Conservation (phyloP, 2,329 filamentous ascomycete genomes). For the Sphaerulina musiva region DNA sequence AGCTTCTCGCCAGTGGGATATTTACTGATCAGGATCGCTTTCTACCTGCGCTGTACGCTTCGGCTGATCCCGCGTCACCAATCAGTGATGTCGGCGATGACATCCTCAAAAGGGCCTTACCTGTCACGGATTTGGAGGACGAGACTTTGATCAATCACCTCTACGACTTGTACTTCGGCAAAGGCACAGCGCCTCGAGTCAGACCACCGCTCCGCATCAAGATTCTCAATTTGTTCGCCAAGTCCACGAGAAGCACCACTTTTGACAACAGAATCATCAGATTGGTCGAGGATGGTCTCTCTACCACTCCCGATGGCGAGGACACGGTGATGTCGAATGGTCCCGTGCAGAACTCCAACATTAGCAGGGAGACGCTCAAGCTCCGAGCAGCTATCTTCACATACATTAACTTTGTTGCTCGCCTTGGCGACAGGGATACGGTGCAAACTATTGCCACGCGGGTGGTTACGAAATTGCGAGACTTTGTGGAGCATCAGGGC, state of each 20-base stretch:
- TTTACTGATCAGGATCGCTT: conserved; percentile 81
- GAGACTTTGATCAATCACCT: conserved; percentile 55
- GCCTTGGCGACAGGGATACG: conserved; percentile 57
- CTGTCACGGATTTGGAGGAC: conserved; percentile 66
- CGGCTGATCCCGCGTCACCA: conserved; percentile 72
- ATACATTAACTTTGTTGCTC: conserved; percentile 80
- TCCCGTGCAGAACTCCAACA: conserved; percentile 37
- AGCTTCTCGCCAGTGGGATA: conserved; percentile 73
- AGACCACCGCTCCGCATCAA: conserved; percentile 69
- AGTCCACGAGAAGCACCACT: conserved; percentile 65
- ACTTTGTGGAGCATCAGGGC: conserved; percentile 71
- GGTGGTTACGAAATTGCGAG: conserved; percentile 61
- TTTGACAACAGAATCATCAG: conserved; percentile 62
- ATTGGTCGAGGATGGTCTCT: conserved; percentile 62
- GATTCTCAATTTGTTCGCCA: conserved; percentile 68
- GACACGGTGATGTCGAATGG: conserved; percentile 30
- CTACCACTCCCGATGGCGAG: conserved; percentile 34
- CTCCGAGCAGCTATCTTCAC: conserved; percentile 76
- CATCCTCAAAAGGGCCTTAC: conserved; percentile 69
- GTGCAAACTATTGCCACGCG: conserved; percentile 60
- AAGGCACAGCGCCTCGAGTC: conserved; percentile 43
- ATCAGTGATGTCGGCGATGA: conserved; percentile 84
- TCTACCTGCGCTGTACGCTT: conserved; percentile 73
- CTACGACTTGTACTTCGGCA: conserved; percentile 66
- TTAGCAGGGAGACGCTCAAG: conserved; percentile 68